A percentile compares a stretch with the other conserved stretches of the same genome.
Conservation (phyloP, 2,329 filamentous ascomycete species). For the Seiridium cupressi region DNA sequence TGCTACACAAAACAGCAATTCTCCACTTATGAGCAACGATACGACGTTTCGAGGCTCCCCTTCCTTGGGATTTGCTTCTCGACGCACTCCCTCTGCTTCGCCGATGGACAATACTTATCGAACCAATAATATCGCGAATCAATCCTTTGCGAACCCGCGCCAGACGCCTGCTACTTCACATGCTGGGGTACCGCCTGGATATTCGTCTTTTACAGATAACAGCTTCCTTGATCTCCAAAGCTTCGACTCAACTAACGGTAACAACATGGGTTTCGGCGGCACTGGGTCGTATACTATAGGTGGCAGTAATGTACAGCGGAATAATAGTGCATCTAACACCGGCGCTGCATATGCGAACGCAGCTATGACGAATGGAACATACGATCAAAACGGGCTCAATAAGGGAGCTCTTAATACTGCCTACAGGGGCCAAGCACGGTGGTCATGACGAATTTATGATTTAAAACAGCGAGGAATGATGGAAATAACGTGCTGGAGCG, state of each 20-base stretch:
- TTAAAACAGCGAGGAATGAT: neutral
- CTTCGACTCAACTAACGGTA: conserved; percentile 23
- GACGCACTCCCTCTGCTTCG: conserved; percentile 27
- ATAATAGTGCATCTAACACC: conserved; percentile 18
- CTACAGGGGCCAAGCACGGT: conserved; percentile 1
- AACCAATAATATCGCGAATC: conserved; percentile 23
- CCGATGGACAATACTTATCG: conserved; percentile 28
- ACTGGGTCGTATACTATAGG: conserved; percentile 23
- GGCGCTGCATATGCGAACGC: neutral
- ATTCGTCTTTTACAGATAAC: conserved; percentile 24
- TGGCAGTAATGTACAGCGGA: conserved; percentile 21
- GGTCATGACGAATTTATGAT: conserved; percentile 3
- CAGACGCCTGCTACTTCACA: conserved; percentile 25
- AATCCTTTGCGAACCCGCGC: conserved; percentile 25
- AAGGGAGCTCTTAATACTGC: conserved; percentile 3
- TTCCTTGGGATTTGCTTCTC: conserved; percentile 24
- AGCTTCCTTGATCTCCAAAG: conserved; percentile 26
- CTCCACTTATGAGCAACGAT: conserved; percentile 28
- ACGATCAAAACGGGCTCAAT: conserved; percentile 3
- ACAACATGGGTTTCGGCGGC: conserved; percentile 20
- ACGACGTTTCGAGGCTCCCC: conserved; percentile 28
- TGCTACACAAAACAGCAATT: conserved; percentile 26
- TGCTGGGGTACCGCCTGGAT: conserved; percentile 22
- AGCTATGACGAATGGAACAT: conserved; percentile 3
- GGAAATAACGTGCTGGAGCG: too few species aligned